Base-by-base conservation (phyloP, 2,329 filamentous ascomycete genomes). In the Hansfordia pulvinata region DNA sequence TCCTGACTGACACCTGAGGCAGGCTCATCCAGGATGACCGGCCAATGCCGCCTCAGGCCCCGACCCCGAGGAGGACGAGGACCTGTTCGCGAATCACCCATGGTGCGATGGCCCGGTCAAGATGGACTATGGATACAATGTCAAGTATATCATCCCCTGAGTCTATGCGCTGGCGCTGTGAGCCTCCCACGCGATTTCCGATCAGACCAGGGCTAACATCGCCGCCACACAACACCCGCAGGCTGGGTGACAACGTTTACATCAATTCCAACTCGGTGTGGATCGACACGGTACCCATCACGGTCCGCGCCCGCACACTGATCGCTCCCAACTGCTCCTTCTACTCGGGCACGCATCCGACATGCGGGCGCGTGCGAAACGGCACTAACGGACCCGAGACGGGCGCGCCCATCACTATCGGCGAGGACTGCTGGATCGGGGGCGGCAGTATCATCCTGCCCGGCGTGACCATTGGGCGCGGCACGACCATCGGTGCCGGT, bases 61-160 rank as follows among this genome's bases (percentile, higher is more conserved):
- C 62, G 3, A 70, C 66, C 8, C 62, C 3, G 69, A 69, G 29
- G 72, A 70, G 36, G 80, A 90, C 35, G 74, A 76, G 8, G 60
- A 54, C 11, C 56, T 76, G 2, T 66, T 90, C 18, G 57, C 60
- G 13, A 56, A 76, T 18, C 53, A 77, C 15, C 71, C 81, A 0
- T 84, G 71, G 65, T 60, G 88, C 13, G 74, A 81, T 33, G 53
- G 64, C 0, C 82, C 81, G 0, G 58, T 90, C 28, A 68, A n/a
- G n/a, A 65, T 78, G 33, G 83, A 92, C 51, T 88, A 90, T 40
- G 84, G 84, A 4, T 75, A 64, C 40, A 85, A 90, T 34, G 58
- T 88, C 24, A 68, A 54, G 62, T 65, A 46, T 23, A 46, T 36
- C 15, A 19, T 13, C 18, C 28, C 30, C 14, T 8, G 5, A 16